Evolutionary conservation across 345 rosid genomes (phyloP).

Genomic region (Arabis alpina): DNA sequence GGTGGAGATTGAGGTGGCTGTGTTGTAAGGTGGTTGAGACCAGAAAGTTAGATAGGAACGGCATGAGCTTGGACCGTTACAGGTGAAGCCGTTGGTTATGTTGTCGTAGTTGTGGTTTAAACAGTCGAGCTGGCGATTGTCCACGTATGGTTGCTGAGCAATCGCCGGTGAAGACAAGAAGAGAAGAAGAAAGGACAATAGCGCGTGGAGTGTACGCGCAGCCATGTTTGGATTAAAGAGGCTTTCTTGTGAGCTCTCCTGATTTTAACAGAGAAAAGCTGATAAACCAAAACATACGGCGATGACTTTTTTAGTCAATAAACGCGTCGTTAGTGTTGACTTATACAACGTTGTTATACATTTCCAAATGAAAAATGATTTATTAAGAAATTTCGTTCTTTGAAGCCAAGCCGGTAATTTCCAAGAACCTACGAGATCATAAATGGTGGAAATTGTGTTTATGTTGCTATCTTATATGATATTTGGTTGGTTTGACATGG

Average conservation of each 20-base stretch:
- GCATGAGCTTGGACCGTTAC: constrained; percentile 62
- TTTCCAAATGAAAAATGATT: too few species aligned
- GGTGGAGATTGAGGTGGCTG: constrained; percentile 48
- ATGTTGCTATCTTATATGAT: too few species aligned
- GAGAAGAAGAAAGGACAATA: constrained; percentile 23
- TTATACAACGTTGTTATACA: background rate
- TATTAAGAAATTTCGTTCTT: too few species aligned
- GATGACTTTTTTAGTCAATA: constrained; percentile 24
- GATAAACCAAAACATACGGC: constrained; percentile 26
- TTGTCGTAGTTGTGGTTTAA: constrained; percentile 26
- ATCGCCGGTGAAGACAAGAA: too few species aligned
- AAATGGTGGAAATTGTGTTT: too few species aligned
- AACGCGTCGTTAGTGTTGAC: constrained; percentile 38
- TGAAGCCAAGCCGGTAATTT: too few species aligned
- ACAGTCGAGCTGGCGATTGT: constrained; percentile 64
- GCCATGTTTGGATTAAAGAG: constrained; percentile 14
- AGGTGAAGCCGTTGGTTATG: constrained; percentile 55
- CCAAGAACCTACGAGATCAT: too few species aligned
- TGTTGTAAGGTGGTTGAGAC: constrained; percentile 50
- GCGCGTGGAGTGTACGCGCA: constrained; percentile 27
- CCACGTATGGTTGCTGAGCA: constrained; percentile 71
- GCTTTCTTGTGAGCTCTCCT: background rate
- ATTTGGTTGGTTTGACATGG: too few species aligned
- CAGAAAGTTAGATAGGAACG: constrained; percentile 80
- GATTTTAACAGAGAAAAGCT: constrained; percentile 17